phyloP scores from a whole-genome alignment of 257 asterid genomes.

The Marsdenia floribunda region DNA sequence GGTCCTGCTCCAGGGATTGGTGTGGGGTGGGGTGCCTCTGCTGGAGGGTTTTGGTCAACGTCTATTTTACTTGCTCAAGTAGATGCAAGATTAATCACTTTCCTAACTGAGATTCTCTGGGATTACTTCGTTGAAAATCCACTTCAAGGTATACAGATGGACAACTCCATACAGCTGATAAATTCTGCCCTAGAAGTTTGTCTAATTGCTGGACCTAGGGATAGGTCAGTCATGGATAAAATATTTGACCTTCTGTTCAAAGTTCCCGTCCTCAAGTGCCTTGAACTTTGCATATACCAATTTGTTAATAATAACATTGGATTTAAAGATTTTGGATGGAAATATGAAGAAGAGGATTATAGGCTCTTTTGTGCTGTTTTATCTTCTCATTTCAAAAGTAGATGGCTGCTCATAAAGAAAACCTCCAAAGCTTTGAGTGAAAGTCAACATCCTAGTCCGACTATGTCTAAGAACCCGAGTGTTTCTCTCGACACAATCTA shows the following conservation, averaged over 20 bases:
- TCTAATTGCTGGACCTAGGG: slow-evolving; percentile 59
- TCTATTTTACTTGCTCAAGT: slow-evolving; percentile 54
- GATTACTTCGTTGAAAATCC: slow-evolving; percentile 20
- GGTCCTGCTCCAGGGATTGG: slow-evolving; percentile 99
- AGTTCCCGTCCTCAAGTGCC: slow-evolving; percentile 58
- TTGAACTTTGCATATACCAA: slow-evolving; percentile 42
- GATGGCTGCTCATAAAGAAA: slow-evolving; percentile 69
- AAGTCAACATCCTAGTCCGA: slow-evolving; percentile 20
- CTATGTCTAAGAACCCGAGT: slow-evolving; percentile 30
- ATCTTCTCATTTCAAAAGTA: slow-evolving; percentile 59
- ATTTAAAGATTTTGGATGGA: slow-evolving; percentile 44
- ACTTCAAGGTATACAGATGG: slow-evolving; percentile 28
- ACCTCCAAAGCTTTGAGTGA: slow-evolving; percentile 34
- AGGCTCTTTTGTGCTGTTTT: slow-evolving; percentile 48
- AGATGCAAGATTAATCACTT: slow-evolving; percentile 53
- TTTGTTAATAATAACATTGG: slow-evolving; percentile 37
- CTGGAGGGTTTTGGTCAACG: slow-evolving; percentile 90
- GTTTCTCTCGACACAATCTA: slow-evolving; percentile 60
- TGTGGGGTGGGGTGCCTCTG: slow-evolving; percentile 94
- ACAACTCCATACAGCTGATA: slow-evolving; percentile 37
- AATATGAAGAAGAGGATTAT: slow-evolving; percentile 59
- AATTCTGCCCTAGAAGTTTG: slow-evolving; percentile 50
- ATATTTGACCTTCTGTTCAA: slow-evolving; percentile 50
- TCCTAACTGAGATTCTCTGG: slow-evolving; percentile 49
- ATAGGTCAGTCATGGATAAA: slow-evolving; percentile 42